Evolutionary conservation across 495 filamentous ascomycete genomes (phyloP).

Genomic region (Podospora australis): DNA sequence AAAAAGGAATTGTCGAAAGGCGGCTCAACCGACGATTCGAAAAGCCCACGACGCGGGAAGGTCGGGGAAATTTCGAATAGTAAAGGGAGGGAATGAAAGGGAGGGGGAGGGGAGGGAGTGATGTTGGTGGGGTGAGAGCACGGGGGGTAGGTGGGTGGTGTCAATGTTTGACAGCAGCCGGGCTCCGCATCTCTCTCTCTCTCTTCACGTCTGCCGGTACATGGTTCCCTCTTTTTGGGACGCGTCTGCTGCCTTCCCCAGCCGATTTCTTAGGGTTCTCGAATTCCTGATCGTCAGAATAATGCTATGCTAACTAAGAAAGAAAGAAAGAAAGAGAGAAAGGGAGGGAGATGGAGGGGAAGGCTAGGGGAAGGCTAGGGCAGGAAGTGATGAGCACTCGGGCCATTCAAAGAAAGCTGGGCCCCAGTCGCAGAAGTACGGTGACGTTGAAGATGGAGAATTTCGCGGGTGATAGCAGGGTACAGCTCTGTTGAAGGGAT

Average conservation of each 20-base stretch:
- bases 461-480: neutral
- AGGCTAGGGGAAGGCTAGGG: neutral
- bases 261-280: conserved; percentile 15
- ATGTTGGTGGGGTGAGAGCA: conserved; percentile 14
- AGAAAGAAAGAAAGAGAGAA: conserved; percentile 13
- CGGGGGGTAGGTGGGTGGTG: conserved; percentile 4
- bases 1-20: too few species aligned
- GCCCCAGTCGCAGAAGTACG: too few species aligned
- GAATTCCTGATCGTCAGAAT: conserved; percentile 26
- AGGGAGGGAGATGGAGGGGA: neutral
- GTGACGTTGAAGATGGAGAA: too few species aligned
- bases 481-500: neutral
- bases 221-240: conserved; percentile 14
- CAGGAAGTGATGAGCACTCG: neutral
- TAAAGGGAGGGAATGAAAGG: conserved; percentile 1
- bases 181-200: conserved; percentile 4
- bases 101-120: conserved; percentile 5
- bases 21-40: conserved; percentile 23
- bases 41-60: conserved; percentile 11
- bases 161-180: neutral
- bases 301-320: conserved; percentile 22
- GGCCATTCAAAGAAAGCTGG: too few species aligned
- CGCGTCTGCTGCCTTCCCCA: conserved; percentile 3
- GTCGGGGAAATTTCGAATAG: conserved; percentile 3
- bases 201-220: conserved; percentile 6